Percentiles rank a stretch among this genome's conserved stretches.
Evolutionary conservation across 306 rosid genomes (phyloP).

Genomic region (Lotus japonicus): DNA sequence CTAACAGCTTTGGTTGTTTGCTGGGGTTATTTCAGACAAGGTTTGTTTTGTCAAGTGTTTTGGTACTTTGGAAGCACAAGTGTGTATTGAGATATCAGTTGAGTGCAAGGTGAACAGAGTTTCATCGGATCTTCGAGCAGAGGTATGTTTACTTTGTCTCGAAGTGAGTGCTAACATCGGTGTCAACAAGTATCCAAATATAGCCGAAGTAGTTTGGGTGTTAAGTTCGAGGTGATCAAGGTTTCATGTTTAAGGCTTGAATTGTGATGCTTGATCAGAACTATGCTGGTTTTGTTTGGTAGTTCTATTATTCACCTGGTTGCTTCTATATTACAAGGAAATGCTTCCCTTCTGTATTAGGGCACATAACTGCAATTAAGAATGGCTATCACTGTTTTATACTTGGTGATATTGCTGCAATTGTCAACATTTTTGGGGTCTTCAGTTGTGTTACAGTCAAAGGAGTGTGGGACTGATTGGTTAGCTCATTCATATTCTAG

Average conservation of each 20-base stretch:
- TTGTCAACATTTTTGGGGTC: conserved; percentile 41
- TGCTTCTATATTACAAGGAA: conserved; percentile 6
- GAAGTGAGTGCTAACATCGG: too few species aligned
- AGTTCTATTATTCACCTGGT: neutral
- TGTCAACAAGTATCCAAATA: too few species aligned
- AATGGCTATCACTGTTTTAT: conserved; percentile 36
- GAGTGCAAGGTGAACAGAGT: too few species aligned
- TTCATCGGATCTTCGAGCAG: too few species aligned
- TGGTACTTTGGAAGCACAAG: conserved; percentile 1
- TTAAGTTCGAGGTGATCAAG: conserved; percentile 1
- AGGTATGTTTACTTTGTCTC: too few species aligned
- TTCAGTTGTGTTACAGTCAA: conserved; percentile 32
- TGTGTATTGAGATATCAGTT: too few species aligned
- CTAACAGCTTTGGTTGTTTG: neutral
- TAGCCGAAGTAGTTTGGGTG: neutral
- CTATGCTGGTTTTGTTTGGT: conserved; percentile 10
- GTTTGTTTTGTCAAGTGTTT: neutral
- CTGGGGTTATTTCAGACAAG: neutral
- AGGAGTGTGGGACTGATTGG: conserved; percentile 47
- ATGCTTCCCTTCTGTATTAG: conserved; percentile 27
- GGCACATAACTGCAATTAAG: conserved; percentile 22
- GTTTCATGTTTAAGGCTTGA: conserved; percentile 6
- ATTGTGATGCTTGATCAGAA: conserved; percentile 16
- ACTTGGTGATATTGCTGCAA: conserved; percentile 42
- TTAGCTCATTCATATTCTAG: conserved; percentile 36